Base-by-base conservation (phyloP, 352 stramenopile genomes). In the Pythium myriotylum region DNA sequence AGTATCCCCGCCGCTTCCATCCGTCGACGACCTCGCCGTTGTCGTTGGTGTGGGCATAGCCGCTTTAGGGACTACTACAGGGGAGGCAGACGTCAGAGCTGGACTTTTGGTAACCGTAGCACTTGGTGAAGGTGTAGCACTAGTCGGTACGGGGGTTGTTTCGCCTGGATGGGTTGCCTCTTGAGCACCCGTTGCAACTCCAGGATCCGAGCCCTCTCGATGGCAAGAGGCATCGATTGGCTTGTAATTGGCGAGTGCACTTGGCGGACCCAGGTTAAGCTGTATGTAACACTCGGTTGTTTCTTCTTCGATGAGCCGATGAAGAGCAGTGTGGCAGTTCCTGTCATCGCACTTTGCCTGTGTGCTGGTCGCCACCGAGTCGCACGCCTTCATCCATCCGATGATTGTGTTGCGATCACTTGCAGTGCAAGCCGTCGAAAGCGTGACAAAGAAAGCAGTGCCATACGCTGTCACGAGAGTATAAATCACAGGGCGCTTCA, bases 151-250 rank as follows among this genome's bases (percentile, higher is more conserved):
- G 9, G 49, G 39, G 17, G 13, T 17, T 17, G 49, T n/a, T n/a
- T n/a, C n/a, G n/a, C n/a, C n/a, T n/a, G n/a, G n/a, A n/a, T n/a
- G 32, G 8, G 58, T 35, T 29, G 48, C 33, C 24, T 2, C 10
- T 17, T 50, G 27, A 5, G 50, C 20, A n/a, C 50, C 13, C 12
- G 40, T 62, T 22, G 60, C 42, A 12, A 41, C 26, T 26, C 57
- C 24, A 16, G 46, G 73, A 29, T 81, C 70, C 2, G 62, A 54
- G 4, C 73, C 70, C 22, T 70, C 70, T 5, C 68, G 60, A 45
- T 83, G 74, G 66, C 74, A 83, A 19, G 76, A 80, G 4, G 73
- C 58, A 29, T 80, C 74, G 3, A 83, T 66, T 23, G 59, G 51
- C 8, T 59, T 63, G 65, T 75, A 83, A 57, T 76, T 78, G 40